Percentiles rank a stretch among this genome's conserved stretches.
These are phyloP conservation scores for Malus hybrid DNA, from an alignment of 331 rosid genomes.

Conservation along the genomic window DNA sequence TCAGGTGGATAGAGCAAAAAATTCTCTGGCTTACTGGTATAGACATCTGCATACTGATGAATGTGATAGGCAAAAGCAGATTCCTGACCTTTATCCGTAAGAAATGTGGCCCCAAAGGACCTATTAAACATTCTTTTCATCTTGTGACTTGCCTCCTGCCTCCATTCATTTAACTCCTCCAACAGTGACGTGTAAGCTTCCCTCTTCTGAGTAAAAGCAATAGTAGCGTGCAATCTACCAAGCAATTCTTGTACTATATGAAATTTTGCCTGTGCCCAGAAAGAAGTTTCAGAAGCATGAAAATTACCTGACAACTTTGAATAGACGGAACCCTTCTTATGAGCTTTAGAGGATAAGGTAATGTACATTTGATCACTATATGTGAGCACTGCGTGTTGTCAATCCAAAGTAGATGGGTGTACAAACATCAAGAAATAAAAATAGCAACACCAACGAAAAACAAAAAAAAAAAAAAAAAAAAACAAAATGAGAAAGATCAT, in stretches of 20 bases:
- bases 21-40: constrained; percentile 96
- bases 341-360: neutral
- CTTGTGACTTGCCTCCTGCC: constrained; percentile 52
- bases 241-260: constrained; percentile 80
- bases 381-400: too few relatives aligned
- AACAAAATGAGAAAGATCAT: neutral
- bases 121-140: constrained; percentile 81
- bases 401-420: neutral
- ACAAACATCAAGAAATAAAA: neutral
- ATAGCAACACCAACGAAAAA: neutral
- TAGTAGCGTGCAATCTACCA: constrained; percentile 77
- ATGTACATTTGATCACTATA: too few relatives aligned
- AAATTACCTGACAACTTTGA: neutral
- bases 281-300: constrained; percentile 13
- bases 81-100: constrained; percentile 82
- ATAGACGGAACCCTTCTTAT: neutral
- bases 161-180: constrained; percentile 60
- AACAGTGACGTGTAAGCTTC: constrained; percentile 45
- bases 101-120: constrained; percentile 89
- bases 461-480: neutral
- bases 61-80: constrained; percentile 92
- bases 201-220: constrained; percentile 35
- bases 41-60: constrained; percentile 96
- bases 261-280: constrained; percentile 69
- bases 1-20: constrained; percentile 76